Base-by-base conservation (phyloP, 2,329 filamentous ascomycete genomes). In the Xylaria multiplex region DNA sequence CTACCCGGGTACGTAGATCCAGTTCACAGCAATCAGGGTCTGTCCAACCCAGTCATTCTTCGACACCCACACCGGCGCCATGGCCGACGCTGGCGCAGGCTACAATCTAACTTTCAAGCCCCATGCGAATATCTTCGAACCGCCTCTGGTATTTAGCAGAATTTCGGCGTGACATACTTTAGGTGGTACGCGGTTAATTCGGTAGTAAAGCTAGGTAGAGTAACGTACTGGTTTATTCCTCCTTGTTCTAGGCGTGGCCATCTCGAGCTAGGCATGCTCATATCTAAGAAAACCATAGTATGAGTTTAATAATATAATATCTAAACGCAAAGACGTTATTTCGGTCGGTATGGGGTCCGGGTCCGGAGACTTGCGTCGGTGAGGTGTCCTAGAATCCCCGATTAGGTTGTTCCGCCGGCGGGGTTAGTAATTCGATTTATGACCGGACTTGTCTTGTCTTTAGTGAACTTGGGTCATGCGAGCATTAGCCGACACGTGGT, bases 271-370 rank as follows among this genome's bases (percentile, higher is more conserved):
- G 5, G 14, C 14, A 27, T 27, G 4, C 14, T 27, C 22, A 14
- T 27, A 48, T 27, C 5, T 27, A 27, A 27, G 30, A 6, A 32
- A 7, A 35, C 9, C 30, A 35, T 6, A 14, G 24, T 22, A 49
- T 30, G 22, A 22, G 22, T 30, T 49, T 13, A 27, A 16, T 30
- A 35, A 2, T 30, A 37, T 37, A 53, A 37, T 37, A 8, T 37
- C 35, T 3, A 53, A 53, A 6, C 11, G 19, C 22, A 27, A 42
- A 24, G 1, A 11, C 4, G 22, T 16, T 42, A 13, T 53, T 55
- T 67, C 52, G 61, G 61, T 53, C 64, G 55, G 54, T 46, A 57
- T 56, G 46, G 58, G 40, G 53, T 53, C 67, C 67, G 64, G 67
- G 19, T 35, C 60, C 67, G 64, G 67, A 54, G 56, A 30, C 48